Percentiles rank a stretch among this genome's conserved stretches.
Evolutionary conservation across 805 yeast genomes (phyloP).

Genomic region (Suhomyces prunicola): DNA sequence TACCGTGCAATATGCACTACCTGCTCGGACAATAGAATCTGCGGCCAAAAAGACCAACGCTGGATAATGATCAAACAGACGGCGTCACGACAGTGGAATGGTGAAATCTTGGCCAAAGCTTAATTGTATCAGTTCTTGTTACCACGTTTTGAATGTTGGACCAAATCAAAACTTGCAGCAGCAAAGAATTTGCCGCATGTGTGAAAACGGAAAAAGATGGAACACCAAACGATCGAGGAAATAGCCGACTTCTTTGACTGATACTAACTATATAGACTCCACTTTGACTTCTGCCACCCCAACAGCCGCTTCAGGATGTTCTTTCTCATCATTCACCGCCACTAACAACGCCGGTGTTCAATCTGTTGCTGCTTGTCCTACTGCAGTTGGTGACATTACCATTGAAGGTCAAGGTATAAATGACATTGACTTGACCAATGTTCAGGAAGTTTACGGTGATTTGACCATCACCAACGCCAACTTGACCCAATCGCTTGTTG

Average conservation of each 20-base stretch:
- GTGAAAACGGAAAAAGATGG: neutral
- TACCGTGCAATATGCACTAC: neutral
- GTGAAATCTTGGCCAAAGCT: neutral
- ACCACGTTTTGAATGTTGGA: neutral
- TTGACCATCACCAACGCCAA: slow-evolving; percentile 66
- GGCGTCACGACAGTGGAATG: neutral
- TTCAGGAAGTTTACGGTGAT: slow-evolving; percentile 74
- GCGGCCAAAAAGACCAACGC: neutral
- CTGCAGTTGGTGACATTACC: slow-evolving; percentile 75
- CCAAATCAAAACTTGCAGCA: neutral
- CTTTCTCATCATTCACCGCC: slow-evolving; percentile 64
- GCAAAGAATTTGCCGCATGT: no score
- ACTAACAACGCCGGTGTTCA: slow-evolving; percentile 80
- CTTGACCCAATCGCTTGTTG: slow-evolving; percentile 59
- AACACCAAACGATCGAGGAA: neutral
- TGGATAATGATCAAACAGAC: neutral
- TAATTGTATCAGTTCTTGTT: neutral
- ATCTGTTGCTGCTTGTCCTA: slow-evolving; percentile 65
- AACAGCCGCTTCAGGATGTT: slow-evolving; percentile 60
- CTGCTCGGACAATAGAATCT: neutral
- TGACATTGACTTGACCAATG: slow-evolving; percentile 67
- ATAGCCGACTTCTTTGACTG: neutral
- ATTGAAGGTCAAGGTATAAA: slow-evolving; percentile 60
- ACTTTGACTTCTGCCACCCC: slow-evolving; percentile 52
- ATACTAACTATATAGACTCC: slow-evolving; percentile 30